A percentile compares a stretch with the other conserved stretches of the same genome.
These are phyloP conservation scores for Parmelia sp. DNA, from an alignment of 495 filamentous ascomycete genomes.

Conservation along the genomic window DNA sequence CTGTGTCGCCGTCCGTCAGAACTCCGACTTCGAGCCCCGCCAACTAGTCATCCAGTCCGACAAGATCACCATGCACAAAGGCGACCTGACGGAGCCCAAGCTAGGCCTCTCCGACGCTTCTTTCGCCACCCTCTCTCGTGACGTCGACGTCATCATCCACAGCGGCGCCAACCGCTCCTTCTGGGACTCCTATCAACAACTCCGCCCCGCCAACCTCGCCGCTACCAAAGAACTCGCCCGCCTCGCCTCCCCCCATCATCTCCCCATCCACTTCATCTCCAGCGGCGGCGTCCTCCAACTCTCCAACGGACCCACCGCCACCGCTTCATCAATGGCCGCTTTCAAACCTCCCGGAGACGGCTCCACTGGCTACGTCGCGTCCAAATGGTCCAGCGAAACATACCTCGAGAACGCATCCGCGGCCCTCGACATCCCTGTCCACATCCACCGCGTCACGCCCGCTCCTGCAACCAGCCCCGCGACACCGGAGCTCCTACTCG, in stretches of 20 bases:
- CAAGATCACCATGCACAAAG: constrained; percentile 21
- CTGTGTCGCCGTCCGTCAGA: constrained; percentile 20
- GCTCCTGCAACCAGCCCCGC: neutral
- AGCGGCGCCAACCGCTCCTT: constrained; percentile 39
- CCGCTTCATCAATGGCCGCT: constrained; percentile 13
- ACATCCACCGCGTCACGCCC: neutral
- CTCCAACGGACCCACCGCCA: neutral
- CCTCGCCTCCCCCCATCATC: constrained; percentile 26
- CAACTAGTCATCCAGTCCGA: constrained; percentile 2
- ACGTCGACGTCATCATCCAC: constrained; percentile 40
- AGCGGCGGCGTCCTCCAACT: constrained; percentile 27
- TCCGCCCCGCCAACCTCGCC: constrained; percentile 34
- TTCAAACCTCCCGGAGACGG: constrained; percentile 24
- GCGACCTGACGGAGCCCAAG: constrained; percentile 30
- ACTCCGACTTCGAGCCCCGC: neutral
- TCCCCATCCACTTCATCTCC: constrained; percentile 43
- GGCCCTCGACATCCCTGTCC: neutral
- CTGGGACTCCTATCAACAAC: constrained; percentile 35
- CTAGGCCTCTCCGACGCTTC: constrained; percentile 34
- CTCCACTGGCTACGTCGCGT: constrained; percentile 38
- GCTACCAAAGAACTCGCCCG: constrained; percentile 35
- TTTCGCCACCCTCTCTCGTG: constrained; percentile 22
- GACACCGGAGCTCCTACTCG: neutral
- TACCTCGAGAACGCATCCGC: constrained; percentile 30
- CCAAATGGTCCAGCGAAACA: constrained; percentile 45